phyloP scores from a whole-genome alignment of 768 basidiomycete genomes.

The Tylopilus plumbeoviolaceoides region DNA sequence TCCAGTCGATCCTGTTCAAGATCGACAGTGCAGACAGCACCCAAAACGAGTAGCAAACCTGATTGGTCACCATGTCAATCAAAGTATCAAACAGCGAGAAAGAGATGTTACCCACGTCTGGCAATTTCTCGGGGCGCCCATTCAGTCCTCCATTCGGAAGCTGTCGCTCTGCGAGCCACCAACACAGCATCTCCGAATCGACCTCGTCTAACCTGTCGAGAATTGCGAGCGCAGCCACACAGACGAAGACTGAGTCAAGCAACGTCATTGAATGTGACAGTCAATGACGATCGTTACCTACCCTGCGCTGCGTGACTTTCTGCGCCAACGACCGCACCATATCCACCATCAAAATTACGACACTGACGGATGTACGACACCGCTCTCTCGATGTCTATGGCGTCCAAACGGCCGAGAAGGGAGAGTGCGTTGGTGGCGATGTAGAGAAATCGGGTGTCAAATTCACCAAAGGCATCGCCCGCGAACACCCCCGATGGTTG shows the following conservation, averaged over 20 bases:
- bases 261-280: not conserved
- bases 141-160: conserved; percentile 92
- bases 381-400: conserved; percentile 63
- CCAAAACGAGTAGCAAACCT: conserved; percentile 95
- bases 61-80: not conserved
- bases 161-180: conserved; percentile 95
- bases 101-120: conserved; percentile 60
- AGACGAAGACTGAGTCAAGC: conserved; percentile 72
- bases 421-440: conserved; percentile 82
- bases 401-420: conserved; percentile 69
- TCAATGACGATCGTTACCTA: conserved; percentile 22
- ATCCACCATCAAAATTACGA: conserved; percentile 94
- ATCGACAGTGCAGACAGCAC: conserved; percentile 87
- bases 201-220: conserved; percentile 77
- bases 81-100: not conserved
- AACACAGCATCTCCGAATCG: conserved; percentile 74
- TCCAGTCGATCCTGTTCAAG: conserved; percentile 79
- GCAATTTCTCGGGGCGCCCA: conserved; percentile 95
- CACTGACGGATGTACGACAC: conserved; percentile 72
- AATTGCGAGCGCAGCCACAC: conserved; percentile 82
- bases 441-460: conserved; percentile 87
- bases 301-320: conserved; percentile 95
- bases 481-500: conserved; percentile 85
- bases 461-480: conserved; percentile 89
- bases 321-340: conserved; percentile 77